Percentiles rank a stretch among this genome's conserved stretches.
phyloP scores from a whole-genome alignment of 192 early-diverging fungal species.

The Coemansia sp. region DNA sequence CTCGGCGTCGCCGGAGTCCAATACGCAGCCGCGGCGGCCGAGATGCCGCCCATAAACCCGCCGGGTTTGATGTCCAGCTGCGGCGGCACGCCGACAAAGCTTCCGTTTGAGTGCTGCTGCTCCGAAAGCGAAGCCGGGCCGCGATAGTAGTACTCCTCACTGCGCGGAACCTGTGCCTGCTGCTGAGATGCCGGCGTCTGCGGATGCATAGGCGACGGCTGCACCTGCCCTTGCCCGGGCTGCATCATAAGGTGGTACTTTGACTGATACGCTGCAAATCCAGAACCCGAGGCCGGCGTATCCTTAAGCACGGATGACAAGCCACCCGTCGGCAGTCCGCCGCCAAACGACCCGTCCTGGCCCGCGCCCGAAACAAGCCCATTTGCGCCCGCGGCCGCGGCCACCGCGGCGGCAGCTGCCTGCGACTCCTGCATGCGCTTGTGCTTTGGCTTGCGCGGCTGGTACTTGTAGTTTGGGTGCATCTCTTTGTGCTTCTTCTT shows the following conservation, averaged over 20 bases:
- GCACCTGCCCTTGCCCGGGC: conserved; percentile 26
- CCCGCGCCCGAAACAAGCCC: conserved; percentile 13
- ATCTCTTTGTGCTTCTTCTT: conserved; percentile 54
- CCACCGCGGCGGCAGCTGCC: conserved; percentile 13
- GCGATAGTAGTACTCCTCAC: conserved; percentile 38
- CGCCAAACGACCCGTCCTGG: conserved; percentile 27
- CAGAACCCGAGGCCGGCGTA: conserved; percentile 1
- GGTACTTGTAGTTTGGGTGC: conserved; percentile 58
- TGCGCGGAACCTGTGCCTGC: conserved; percentile 22
- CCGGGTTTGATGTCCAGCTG: conserved; percentile 47
- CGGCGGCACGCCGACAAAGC: conserved; percentile 36
- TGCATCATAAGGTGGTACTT: conserved; percentile 53
- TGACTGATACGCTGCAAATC: conserved; percentile 30
- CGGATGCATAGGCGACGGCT: conserved; percentile 12
- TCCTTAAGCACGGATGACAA: conserved; percentile 33
- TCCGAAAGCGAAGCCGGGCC: conserved; percentile 10
- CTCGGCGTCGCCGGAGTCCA: conserved; percentile 49
- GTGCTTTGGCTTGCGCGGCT: conserved; percentile 54
- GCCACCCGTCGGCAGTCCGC: background rate
- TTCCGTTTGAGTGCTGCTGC: conserved; percentile 24
- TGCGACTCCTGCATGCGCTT: conserved; percentile 46
- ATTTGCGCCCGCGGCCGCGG: conserved; percentile 3
- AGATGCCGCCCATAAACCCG: conserved; percentile 21
- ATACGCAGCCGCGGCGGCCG: conserved; percentile 12
- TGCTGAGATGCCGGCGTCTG: conserved; percentile 21